Conservation (phyloP, 2,329 filamentous ascomycete species). For the Botrytis sinoallii region DNA sequence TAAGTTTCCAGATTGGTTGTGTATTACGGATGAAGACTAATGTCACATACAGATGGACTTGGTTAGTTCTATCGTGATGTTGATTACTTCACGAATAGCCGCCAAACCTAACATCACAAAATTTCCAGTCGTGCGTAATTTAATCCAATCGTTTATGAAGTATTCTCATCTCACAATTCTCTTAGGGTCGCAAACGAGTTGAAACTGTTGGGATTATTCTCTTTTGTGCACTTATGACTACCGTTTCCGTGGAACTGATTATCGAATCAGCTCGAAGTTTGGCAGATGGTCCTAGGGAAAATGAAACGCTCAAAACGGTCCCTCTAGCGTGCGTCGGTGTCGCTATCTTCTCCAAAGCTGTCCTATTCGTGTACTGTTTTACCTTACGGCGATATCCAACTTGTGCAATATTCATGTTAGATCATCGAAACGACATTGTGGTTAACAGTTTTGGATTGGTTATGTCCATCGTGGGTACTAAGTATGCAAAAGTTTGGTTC, state of each 20-base stretch:
- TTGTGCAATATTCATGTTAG: conserved; percentile 89
- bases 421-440: conserved; percentile 95
- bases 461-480: conserved; percentile 85
- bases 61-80: conserved; percentile 81
- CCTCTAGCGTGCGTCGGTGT: conserved; percentile 74
- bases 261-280: conserved; percentile 79
- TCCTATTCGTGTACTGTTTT: conserved; percentile 89
- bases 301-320: conserved; percentile 59
- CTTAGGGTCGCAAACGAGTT: conserved; percentile 52
- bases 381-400: conserved; percentile 86
- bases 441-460: conserved; percentile 93
- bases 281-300: conserved; percentile 45
- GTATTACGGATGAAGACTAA: neutral
- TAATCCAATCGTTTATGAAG: neutral
- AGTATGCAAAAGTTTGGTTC: conserved; percentile 75
- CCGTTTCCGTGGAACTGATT: conserved; percentile 88
- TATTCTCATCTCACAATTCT: neutral
- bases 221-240: conserved; percentile 94
- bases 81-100: conserved; percentile 84
- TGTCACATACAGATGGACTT: conserved; percentile 47
- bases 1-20: neutral
- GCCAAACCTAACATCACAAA: conserved; percentile 54
- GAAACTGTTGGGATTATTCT: conserved; percentile 95
- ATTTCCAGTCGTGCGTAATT: conserved; percentile 14
- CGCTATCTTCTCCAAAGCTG: conserved; percentile 81